Evolutionary conservation across 257 asterid species (phyloP).

Genomic region (Coffea eugenioides): DNA sequence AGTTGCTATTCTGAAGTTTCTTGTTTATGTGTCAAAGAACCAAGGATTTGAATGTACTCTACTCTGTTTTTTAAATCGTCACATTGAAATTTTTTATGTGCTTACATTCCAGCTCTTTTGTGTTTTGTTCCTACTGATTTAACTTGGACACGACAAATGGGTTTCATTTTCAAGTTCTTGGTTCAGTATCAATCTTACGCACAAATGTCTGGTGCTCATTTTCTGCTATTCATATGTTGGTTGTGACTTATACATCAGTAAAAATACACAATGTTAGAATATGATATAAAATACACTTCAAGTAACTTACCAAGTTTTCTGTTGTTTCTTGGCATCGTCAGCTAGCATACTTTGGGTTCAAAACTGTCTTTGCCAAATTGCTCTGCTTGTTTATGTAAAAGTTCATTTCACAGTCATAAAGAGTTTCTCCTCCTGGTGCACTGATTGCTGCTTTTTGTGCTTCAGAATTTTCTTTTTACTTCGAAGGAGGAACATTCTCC

Average conservation of each 20-base stretch:
- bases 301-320: neutral
- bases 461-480: constrained; percentile 78
- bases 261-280: neutral
- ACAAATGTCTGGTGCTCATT: neutral
- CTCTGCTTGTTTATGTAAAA: neutral
- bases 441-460: constrained; percentile 20
- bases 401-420: neutral
- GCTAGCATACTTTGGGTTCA: neutral
- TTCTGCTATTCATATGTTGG: neutral
- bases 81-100: neutral
- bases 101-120: neutral
- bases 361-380: neutral
- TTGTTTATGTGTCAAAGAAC: neutral
- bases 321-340: neutral
- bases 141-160: neutral
- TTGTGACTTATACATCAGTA: neutral
- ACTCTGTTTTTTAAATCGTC: neutral
- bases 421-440: constrained; percentile 9
- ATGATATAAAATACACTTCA: neutral
- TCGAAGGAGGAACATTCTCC: constrained; percentile 74
- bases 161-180: neutral
- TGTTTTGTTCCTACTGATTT: neutral
- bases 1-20: neutral
- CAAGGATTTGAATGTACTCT: neutral
- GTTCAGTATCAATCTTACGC: neutral